Evolutionary conservation across 495 filamentous ascomycete species (phyloP).

Genomic region (Penicillium longicatenatum): DNA sequence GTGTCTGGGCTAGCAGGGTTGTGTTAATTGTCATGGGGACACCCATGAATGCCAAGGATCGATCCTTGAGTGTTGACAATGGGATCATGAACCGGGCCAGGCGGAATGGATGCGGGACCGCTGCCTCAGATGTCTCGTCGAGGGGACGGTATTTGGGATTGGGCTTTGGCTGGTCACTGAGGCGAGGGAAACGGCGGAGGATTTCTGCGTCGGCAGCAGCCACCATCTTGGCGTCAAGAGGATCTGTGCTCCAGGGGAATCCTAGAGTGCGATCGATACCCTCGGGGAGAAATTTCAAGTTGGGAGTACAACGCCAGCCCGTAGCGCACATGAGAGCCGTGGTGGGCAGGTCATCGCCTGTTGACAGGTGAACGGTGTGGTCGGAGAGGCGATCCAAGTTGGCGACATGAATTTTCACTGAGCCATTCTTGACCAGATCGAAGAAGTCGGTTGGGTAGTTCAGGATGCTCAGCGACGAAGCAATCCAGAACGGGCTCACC

Average conservation of each 20-base stretch:
- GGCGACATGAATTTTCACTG: constrained; percentile 61
- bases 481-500: constrained; percentile 64
- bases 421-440: constrained; percentile 58
- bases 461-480: constrained; percentile 62
- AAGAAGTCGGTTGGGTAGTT: constrained; percentile 71
- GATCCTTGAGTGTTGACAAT: constrained; percentile 53
- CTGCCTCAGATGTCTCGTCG: constrained; percentile 32
- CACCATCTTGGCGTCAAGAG: constrained; percentile 29
- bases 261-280: constrained; percentile 41
- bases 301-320: constrained; percentile 66
- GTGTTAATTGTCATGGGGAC: constrained; percentile 64
- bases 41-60: constrained; percentile 70
- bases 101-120: constrained; percentile 43
- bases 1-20: constrained; percentile 62
- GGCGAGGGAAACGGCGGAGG: constrained; percentile 63
- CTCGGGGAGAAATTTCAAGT: constrained; percentile 63
- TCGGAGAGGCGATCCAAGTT: constrained; percentile 56
- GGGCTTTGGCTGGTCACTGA: constrained; percentile 45
- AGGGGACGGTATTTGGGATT: constrained; percentile 36
- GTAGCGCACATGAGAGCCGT: constrained; percentile 72
- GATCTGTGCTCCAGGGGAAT: constrained; percentile 38
- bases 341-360: constrained; percentile 51
- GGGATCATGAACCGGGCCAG: constrained; percentile 75
- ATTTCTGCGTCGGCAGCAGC: constrained; percentile 66
- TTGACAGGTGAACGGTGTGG: constrained; percentile 55